phyloP scores from a whole-genome alignment of 2,329 filamentous ascomycete species.

The Graphiopsis chlorocephala region DNA sequence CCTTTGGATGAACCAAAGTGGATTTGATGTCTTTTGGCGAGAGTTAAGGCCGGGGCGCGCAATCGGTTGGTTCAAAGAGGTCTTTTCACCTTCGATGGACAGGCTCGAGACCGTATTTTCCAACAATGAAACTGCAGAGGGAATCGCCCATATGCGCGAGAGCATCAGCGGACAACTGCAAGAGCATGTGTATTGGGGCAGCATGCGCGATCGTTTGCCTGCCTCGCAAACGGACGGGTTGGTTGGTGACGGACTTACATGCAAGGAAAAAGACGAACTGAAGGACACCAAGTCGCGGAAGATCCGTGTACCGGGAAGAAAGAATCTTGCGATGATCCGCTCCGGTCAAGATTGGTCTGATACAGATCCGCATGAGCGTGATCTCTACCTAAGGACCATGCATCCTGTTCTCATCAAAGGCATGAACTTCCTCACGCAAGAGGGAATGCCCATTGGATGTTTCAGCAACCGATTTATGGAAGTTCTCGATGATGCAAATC shows the following conservation, averaged over 20 bases:
- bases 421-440: conserved; percentile 46
- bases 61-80: conserved; percentile 45
- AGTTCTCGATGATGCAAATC: conserved; percentile 31
- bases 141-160: conserved; percentile 42
- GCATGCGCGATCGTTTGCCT: conserved; percentile 46
- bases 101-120: conserved; percentile 47
- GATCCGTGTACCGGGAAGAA: conserved; percentile 36
- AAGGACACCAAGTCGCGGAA: conserved; percentile 19
- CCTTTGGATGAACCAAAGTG: conserved; percentile 35
- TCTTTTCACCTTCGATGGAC: conserved; percentile 43
- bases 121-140: conserved; percentile 38
- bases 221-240: conserved; percentile 39
- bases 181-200: conserved; percentile 49
- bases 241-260: conserved; percentile 22
- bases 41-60: conserved; percentile 27
- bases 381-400: conserved; percentile 46
- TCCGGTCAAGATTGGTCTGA: conserved; percentile 48
- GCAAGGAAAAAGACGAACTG: not conserved
- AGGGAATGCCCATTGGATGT: conserved; percentile 45
- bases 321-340: conserved; percentile 46
- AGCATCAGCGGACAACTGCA: conserved; percentile 38
- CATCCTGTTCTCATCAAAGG: conserved; percentile 44
- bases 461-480: conserved; percentile 46
- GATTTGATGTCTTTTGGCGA: conserved; percentile 42
- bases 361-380: conserved; percentile 41